Conservation (phyloP, 345 rosid species). For the Firmiana major region DNA sequence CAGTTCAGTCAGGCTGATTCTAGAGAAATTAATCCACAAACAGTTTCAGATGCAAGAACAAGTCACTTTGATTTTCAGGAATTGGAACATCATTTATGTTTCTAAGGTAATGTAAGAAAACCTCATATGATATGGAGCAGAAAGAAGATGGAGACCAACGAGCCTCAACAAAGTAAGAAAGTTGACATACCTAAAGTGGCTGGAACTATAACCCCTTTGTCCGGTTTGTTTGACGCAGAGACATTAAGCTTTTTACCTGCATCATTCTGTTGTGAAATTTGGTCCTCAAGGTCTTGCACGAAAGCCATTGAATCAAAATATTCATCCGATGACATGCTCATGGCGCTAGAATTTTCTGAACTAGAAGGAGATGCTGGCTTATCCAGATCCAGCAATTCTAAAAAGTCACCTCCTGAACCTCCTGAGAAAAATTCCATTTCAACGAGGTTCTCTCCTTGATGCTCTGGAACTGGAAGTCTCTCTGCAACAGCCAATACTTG, state of each 20-base stretch:
- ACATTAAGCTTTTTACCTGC: conserved; percentile 17
- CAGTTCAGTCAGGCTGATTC: neutral
- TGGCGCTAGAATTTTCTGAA: conserved; percentile 51
- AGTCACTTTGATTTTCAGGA: neutral
- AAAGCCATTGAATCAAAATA: conserved; percentile 40
- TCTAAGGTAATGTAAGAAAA: neutral
- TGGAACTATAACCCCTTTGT: conserved; percentile 25
- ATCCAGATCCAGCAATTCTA: conserved; percentile 49
- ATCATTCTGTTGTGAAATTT: conserved; percentile 12
- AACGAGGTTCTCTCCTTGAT: conserved; percentile 18
- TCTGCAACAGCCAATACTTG: conserved; percentile 18
- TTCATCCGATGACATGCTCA: conserved; percentile 45
- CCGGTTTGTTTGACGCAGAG: conserved; percentile 23
- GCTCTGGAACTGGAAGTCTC: conserved; percentile 14
- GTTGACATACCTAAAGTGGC: conserved; percentile 31
- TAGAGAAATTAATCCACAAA: neutral
- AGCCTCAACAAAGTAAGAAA: neutral
- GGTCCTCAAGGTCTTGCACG: conserved; percentile 35
- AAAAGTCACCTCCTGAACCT: conserved; percentile 27
- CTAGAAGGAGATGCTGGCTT: conserved; percentile 38
- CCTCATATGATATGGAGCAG: neutral
- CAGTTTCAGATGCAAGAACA: neutral
- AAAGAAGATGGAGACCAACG: neutral
- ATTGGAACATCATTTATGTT: neutral
- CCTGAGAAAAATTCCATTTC: conserved; percentile 17